Percentiles rank a stretch among this genome's conserved stretches.
Evolutionary conservation across 2,329 filamentous ascomycete species (phyloP).

Genomic region (Pseudohalonectria lignicola): DNA sequence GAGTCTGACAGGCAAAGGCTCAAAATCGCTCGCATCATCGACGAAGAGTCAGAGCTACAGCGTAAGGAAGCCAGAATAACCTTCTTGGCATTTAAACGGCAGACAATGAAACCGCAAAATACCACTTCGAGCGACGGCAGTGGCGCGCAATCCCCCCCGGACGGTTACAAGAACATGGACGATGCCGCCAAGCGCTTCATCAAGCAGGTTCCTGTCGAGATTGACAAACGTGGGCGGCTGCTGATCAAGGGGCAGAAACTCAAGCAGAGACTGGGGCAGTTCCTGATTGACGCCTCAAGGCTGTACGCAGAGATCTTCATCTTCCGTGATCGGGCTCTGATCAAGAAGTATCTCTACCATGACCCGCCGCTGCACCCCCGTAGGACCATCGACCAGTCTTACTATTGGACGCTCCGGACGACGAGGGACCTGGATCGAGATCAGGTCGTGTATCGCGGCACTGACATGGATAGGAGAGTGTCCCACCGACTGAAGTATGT

Average conservation of each 20-base stretch:
- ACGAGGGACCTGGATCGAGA: slow-evolving; percentile 27
- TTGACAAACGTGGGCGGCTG: not conserved
- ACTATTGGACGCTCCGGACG: slow-evolving; percentile 26
- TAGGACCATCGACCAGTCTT: slow-evolving; percentile 33
- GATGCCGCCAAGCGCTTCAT: no score
- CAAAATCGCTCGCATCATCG: slow-evolving; percentile 16
- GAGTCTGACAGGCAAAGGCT: slow-evolving; percentile 22
- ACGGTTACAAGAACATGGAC: no score
- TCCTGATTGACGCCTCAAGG: slow-evolving; percentile 19
- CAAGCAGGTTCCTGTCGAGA: not conserved
- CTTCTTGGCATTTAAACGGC: no score
- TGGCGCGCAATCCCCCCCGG: no score
- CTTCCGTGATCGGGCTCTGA: slow-evolving; percentile 20
- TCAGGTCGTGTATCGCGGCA: slow-evolving; percentile 28
- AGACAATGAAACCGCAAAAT: no score
- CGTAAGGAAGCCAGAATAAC: slow-evolving; percentile 2
- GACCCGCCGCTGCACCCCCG: slow-evolving; percentile 28
- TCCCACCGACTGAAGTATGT: not conserved
- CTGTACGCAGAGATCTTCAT: slow-evolving; percentile 24
- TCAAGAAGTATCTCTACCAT: slow-evolving; percentile 19
- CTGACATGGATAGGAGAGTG: slow-evolving; percentile 7
- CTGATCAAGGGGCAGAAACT: no score
- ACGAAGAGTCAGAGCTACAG: slow-evolving; percentile 2
- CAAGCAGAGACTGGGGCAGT: slow-evolving; percentile 5
- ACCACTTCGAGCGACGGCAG: no score